Evolutionary conservation across 306 rosid genomes (phyloP).

Genomic region (Vigna unguiculata): DNA sequence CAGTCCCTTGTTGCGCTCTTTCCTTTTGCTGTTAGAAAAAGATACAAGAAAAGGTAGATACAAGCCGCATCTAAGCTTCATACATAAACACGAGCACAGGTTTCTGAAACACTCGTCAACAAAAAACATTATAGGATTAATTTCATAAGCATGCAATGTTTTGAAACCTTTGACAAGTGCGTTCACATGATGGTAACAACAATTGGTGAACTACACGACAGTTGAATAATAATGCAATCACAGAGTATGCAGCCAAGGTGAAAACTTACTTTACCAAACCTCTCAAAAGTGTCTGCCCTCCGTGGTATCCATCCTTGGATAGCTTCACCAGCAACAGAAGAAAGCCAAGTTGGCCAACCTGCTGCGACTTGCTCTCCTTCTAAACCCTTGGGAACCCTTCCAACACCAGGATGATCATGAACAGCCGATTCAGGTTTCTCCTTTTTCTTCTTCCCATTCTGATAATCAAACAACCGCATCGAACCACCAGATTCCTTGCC

Average conservation of each 20-base stretch:
- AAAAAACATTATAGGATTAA: conserved; percentile 4
- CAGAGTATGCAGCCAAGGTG: conserved; percentile 28
- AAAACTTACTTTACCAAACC: conserved; percentile 69
- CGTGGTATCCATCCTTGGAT: conserved; percentile 88
- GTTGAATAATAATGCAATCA: conserved; percentile 11
- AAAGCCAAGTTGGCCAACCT: conserved; percentile 97
- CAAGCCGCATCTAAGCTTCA: background rate
- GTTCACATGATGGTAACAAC: conserved; percentile 15
- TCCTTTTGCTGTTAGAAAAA: no score
- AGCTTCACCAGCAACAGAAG: conserved; percentile 87
- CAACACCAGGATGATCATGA: conserved; percentile 55
- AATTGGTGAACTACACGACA: background rate
- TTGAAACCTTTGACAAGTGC: conserved; percentile 4
- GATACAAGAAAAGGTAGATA: no score
- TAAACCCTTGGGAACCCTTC: conserved; percentile 70
- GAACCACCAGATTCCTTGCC: conserved; percentile 62
- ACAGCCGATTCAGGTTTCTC: conserved; percentile 51
- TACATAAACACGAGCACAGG: background rate
- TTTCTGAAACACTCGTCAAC: background rate
- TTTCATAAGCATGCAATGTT: conserved; percentile 1
- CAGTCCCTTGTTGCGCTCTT: no score
- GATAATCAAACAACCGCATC: conserved; percentile 51
- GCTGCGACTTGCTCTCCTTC: conserved; percentile 91
- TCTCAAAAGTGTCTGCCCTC: conserved; percentile 79
- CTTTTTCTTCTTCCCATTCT: conserved; percentile 54